Base-by-base conservation (phyloP, 1,284 basidiomycete species). In the Microbotryomycetes sp. region DNA sequence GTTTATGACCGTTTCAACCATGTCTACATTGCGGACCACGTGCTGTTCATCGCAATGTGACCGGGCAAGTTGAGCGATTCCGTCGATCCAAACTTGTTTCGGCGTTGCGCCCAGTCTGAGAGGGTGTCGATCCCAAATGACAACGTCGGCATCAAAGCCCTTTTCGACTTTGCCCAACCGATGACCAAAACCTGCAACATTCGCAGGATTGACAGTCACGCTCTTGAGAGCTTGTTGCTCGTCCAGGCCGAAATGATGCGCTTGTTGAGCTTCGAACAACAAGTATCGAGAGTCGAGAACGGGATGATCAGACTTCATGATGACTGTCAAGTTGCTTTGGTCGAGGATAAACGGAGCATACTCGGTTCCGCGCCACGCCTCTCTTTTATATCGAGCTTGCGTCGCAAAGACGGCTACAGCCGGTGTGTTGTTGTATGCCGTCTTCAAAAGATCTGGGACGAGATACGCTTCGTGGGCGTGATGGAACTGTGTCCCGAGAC, bases 51-150 rank as follows among this genome's bases (percentile, higher is more conserved):
- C n/a, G n/a, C n/a, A n/a, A n/a, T n/a, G n/a, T n/a, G n/a, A n/a
- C n/a, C n/a, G n/a, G n/a, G 49, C 62, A 18, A 76, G 60, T 66
- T 82, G 80, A 0, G 76, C 66, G 45, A 79, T 78, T 24, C 80
- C 81, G 76, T 82, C 71, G 82, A 91, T 70, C 81, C 88, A 70
- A 78, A 80, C 79, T 64, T 81, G 78, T 27, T 76, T 74, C 1
- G 81, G 81, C 1, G 79, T 81, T 0, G 80, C 79, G 9, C 85
- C 85, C 3, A 91, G 78, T 0, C 83, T 77, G 28, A 93, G 80
- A 0, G 90, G 90, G 75, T 91, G 89, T 24, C 83, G 85, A 68
- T 92, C 88, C 90, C 91, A 93, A 4, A 93, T 79, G 18, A 91
- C 88, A n/a, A 93, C 68, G 74, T 92, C 87, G 41, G 76, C 75